Conservation (phyloP, 768 basidiomycete genomes). For the Amanita fuliginea region DNA sequence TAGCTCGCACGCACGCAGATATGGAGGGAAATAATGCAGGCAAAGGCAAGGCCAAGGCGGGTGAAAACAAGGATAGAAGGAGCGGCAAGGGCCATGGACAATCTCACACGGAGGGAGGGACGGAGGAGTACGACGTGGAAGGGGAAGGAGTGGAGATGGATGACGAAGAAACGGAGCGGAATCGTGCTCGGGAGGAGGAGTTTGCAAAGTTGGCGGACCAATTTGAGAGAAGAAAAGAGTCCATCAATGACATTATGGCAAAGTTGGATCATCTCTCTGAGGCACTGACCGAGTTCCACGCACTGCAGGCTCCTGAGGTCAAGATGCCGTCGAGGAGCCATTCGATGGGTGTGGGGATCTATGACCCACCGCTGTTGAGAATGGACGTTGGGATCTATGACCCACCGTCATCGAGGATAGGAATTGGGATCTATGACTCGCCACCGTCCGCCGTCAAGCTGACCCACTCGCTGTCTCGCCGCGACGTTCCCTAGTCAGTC, state of each 20-base stretch:
- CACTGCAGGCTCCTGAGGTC: conserved; percentile 33
- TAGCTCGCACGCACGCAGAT: conserved; percentile 60
- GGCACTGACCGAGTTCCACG: conserved; percentile 38
- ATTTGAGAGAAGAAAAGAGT: conserved; percentile 59
- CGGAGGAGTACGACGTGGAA: conserved; percentile 29
- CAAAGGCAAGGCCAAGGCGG: conserved; percentile 16
- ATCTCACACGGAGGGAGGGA: conserved; percentile 13
- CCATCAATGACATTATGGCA: conserved; percentile 61
- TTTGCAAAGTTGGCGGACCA: conserved; percentile 57
- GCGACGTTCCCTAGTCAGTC: neutral
- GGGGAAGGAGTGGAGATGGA: conserved; percentile 40
- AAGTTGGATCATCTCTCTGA: conserved; percentile 57
- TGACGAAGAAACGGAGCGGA: conserved; percentile 45
- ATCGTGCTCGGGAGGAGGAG: conserved; percentile 49
- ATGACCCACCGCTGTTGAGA: neutral
- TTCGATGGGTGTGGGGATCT: neutral
- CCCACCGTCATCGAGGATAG: too few relatives aligned
- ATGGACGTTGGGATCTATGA: neutral
- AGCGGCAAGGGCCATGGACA: conserved; percentile 11
- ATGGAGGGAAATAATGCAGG: conserved; percentile 57
- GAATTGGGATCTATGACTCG: neutral
- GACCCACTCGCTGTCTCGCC: neutral
- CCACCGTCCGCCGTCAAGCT: neutral
- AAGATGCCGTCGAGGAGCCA: conserved; percentile 24
- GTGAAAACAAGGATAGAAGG: conserved; percentile 25